Conservation (phyloP, 192 early-diverging fungal species). For the Lobulomyces angularis region DNA sequence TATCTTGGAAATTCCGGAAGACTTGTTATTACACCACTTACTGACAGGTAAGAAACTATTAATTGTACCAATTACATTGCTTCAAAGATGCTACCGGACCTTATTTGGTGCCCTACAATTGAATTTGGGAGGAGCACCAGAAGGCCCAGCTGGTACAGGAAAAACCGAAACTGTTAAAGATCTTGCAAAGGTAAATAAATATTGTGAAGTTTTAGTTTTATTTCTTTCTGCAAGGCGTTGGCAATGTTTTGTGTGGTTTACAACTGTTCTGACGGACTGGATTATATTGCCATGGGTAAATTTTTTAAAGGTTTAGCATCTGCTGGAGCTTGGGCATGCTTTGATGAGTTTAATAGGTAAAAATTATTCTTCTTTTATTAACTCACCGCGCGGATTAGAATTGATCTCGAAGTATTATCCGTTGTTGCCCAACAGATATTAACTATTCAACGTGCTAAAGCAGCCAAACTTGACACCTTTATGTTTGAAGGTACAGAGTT, state of each 20-base stretch:
- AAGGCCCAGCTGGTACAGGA: slow-evolving; percentile 49
- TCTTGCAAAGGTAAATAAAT: too few species aligned
- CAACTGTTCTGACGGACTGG: slow-evolving; percentile 51
- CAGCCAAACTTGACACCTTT: slow-evolving; percentile 39
- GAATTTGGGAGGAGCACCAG: slow-evolving; percentile 50
- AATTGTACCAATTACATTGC: too few species aligned
- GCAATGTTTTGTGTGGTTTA: slow-evolving; percentile 58
- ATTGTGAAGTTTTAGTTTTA: too few species aligned
- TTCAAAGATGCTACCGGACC: slow-evolving; percentile 48
- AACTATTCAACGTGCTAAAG: slow-evolving; percentile 48
- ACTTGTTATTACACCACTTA: slow-evolving; percentile 46
- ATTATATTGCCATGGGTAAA: slow-evolving; percentile 55
- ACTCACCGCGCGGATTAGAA: slow-evolving; percentile 19
- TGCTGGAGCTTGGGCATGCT: slow-evolving; percentile 53
- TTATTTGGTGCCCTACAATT: slow-evolving; percentile 47
- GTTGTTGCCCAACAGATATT: slow-evolving; percentile 53
- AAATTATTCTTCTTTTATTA: neutral
- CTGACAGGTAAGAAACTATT: too few species aligned
- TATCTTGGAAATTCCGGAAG: slow-evolving; percentile 48
- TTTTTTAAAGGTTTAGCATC: slow-evolving; percentile 51
- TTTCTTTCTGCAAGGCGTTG: too few species aligned
- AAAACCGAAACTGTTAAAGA: slow-evolving; percentile 51
- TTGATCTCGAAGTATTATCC: slow-evolving; percentile 48
- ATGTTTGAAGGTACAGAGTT: slow-evolving; percentile 47
- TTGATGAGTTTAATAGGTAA: slow-evolving; percentile 42